A percentile compares a stretch with the other conserved stretches of the same genome.
phyloP scores from a whole-genome alignment of 371 early-diverging fungal genomes.

The Choanephora cucurbitarum region DNA sequence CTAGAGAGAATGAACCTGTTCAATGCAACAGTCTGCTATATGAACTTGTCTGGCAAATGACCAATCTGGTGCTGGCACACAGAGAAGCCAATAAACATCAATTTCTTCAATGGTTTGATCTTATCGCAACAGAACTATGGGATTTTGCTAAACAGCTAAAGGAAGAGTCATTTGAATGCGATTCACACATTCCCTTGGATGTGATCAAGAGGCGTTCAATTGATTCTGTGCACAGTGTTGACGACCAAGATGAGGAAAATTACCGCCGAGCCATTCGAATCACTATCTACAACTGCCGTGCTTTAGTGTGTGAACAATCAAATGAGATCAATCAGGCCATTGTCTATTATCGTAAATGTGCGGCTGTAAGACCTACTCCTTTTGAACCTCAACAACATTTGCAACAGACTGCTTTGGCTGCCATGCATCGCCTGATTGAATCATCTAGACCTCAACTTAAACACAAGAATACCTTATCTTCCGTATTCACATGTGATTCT shows the following conservation, averaged over 20 bases:
- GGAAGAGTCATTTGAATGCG: slow-evolving; percentile 32
- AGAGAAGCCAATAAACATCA: slow-evolving; percentile 23
- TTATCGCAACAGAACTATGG: slow-evolving; percentile 30
- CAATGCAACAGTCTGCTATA: slow-evolving; percentile 27
- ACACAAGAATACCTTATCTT: slow-evolving; percentile 5
- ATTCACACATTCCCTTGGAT: slow-evolving; percentile 11
- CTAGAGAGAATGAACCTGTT: slow-evolving; percentile 17
- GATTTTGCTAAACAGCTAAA: slow-evolving; percentile 41
- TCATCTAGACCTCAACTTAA: slow-evolving; percentile 11
- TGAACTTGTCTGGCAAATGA: slow-evolving; percentile 34
- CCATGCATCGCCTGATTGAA: slow-evolving; percentile 17
- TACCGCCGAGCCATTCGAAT: slow-evolving; percentile 43
- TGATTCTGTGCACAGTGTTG: slow-evolving; percentile 3
- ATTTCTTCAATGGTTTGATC: slow-evolving; percentile 29
- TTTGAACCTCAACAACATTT: slow-evolving; percentile 27
- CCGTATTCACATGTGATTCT: slow-evolving; percentile 14
- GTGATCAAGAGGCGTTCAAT: not conserved
- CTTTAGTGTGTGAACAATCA: slow-evolving; percentile 34
- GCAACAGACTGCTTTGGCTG: slow-evolving; percentile 18
- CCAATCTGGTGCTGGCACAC: slow-evolving; percentile 34
- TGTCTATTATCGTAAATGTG: slow-evolving; percentile 31
- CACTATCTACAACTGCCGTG: slow-evolving; percentile 45
- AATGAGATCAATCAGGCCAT: slow-evolving; percentile 28
- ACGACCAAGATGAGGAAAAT: slow-evolving; percentile 11
- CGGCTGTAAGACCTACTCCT: slow-evolving; percentile 26